Evolutionary conservation across 2,329 filamentous ascomycete genomes (phyloP).

Genomic region (Aspergillus udagawae): DNA sequence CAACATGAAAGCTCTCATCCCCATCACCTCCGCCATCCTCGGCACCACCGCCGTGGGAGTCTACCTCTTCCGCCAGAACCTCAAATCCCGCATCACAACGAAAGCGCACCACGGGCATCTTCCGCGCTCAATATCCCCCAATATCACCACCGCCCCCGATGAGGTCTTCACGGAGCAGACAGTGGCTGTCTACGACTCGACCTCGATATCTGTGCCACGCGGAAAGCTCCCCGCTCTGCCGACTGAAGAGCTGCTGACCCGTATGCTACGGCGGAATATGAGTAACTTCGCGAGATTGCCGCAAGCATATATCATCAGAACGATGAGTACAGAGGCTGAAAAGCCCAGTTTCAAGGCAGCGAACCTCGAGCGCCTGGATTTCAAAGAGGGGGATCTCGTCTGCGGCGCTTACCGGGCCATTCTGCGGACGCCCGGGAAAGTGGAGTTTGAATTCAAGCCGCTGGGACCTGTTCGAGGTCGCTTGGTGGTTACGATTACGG

Average conservation of each 20-base stretch:
- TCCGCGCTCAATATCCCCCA: constrained; percentile 6
- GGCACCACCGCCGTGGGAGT: constrained; percentile 31
- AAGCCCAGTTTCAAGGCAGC: constrained; percentile 22
- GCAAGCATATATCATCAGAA: constrained; percentile 25
- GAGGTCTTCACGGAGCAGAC: constrained; percentile 16
- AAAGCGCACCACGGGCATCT: constrained; percentile 15
- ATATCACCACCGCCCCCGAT: constrained; percentile 23
- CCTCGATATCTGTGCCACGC: constrained; percentile 18
- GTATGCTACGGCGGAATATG: constrained; percentile 34
- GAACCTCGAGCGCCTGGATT: constrained; percentile 25
- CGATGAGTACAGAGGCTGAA: constrained; percentile 14
- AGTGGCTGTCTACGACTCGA: constrained; percentile 21
- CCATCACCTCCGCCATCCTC: constrained; percentile 27
- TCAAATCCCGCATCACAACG: constrained; percentile 21
- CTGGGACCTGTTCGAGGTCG: constrained; percentile 17
- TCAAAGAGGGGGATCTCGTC: constrained; percentile 27
- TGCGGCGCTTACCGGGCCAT: constrained; percentile 31
- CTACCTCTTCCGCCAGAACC: constrained; percentile 20
- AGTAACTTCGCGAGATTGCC: constrained; percentile 27
- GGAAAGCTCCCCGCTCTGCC: constrained; percentile 13
- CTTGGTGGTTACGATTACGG: constrained; percentile 21
- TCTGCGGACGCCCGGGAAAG: constrained; percentile 20
- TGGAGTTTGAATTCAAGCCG: constrained; percentile 29
- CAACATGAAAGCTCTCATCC: not conserved
- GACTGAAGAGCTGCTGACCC: constrained; percentile 20